A percentile compares a stretch with the other conserved stretches of the same genome.
phyloP scores from a whole-genome alignment of 2,329 filamentous ascomycete genomes.

The Xylaria sp. region DNA sequence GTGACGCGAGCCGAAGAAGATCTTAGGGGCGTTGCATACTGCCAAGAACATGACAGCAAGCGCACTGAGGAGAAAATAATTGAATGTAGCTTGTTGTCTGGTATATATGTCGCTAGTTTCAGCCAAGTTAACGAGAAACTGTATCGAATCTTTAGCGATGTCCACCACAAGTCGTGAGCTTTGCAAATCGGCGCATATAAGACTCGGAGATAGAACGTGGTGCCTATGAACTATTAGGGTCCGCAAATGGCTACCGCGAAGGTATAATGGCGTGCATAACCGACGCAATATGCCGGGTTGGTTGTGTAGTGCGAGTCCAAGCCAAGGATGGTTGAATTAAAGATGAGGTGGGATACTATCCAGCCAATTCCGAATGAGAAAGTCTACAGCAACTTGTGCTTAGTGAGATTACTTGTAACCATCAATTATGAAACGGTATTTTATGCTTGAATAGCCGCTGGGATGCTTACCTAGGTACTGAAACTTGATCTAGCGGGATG shows the following conservation, averaged over 20 bases:
- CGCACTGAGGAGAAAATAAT: conserved; percentile 24
- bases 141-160: conserved; percentile 22
- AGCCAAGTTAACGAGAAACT: conserved; percentile 23
- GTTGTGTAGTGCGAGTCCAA: conserved; percentile 1
- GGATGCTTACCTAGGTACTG: conserved; percentile 22
- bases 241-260: conserved; percentile 14
- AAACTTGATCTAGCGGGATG: conserved; percentile 24
- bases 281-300: conserved; percentile 9
- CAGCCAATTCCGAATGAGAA: conserved; percentile 8
- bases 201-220: conserved; percentile 15
- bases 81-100: conserved; percentile 21
- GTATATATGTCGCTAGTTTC: conserved; percentile 25
- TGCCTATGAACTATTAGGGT: conserved; percentile 11
- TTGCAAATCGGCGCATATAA: conserved; percentile 10
- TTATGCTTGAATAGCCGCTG: not conserved
- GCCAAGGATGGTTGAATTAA: conserved; percentile 9
- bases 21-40: conserved; percentile 26
- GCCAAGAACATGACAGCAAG: conserved; percentile 22
- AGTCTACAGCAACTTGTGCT: not conserved
- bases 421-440: not conserved
- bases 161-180: conserved; percentile 9
- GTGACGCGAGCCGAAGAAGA: conserved; percentile 13
- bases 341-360: conserved; percentile 13
- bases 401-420: not conserved
- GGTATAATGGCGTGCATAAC: conserved; percentile 6